Evolutionary conservation across 2,329 filamentous ascomycete genomes (phyloP).

Genomic region (Phyllosticta ampelicida): DNA sequence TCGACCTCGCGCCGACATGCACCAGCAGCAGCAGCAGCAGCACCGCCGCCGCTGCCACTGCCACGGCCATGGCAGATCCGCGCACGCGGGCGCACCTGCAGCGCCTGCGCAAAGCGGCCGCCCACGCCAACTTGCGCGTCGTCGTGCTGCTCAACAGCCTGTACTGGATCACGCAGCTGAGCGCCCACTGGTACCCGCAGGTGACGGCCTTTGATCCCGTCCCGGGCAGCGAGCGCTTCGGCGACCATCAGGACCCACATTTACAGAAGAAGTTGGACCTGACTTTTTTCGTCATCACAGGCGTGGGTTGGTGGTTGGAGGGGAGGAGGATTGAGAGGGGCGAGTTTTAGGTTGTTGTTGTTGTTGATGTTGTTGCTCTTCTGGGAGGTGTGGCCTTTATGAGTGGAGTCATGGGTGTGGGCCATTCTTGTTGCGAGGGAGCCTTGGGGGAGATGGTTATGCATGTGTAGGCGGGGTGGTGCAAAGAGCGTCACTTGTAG

Average conservation of each 20-base stretch:
- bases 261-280: slow-evolving; percentile 6
- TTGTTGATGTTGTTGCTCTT: too few species aligned
- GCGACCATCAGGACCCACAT: background rate
- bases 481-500: too few species aligned
- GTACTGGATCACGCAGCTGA: slow-evolving; percentile 35
- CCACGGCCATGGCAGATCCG: slow-evolving; percentile 5
- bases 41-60: slow-evolving; percentile 20
- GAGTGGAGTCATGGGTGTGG: too few species aligned
- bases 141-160: slow-evolving; percentile 27
- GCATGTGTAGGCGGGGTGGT: too few species aligned
- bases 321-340: slow-evolving; percentile 1
- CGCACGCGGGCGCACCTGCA: too few species aligned
- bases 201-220: background rate
- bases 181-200: slow-evolving; percentile 37
- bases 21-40: slow-evolving; percentile 11
- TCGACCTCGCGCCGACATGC: slow-evolving; percentile 1
- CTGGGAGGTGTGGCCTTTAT: too few species aligned
- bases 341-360: too few species aligned
- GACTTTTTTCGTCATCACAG: background rate
- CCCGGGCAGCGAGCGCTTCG: background rate
- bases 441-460: too few species aligned
- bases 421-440: too few species aligned
- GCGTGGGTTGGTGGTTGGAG: slow-evolving; percentile 6
- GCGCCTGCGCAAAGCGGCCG: background rate
- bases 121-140: slow-evolving; percentile 11